These are phyloP conservation scores for Ascocoryne sarcoides DNA, from an alignment of 2,329 filamentous ascomycete species.

Conservation along the genomic window DNA sequence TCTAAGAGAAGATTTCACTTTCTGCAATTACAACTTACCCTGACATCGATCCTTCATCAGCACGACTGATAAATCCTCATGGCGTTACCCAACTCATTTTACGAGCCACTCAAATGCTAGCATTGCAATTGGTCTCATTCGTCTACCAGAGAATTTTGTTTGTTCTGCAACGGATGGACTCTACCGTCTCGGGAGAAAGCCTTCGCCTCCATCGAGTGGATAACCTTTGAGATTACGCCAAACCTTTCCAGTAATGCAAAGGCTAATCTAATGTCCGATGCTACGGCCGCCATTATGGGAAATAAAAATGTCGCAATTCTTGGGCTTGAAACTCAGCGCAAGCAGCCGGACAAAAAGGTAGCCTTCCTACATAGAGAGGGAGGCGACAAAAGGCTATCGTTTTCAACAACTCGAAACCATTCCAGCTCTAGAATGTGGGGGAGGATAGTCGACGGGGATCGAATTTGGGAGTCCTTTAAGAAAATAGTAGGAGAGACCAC, in stretches of 20 bases:
- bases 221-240: neutral
- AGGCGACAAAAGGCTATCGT: too few relatives aligned
- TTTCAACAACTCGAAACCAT: too few relatives aligned
- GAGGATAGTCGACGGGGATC: too few relatives aligned
- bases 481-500: too few relatives aligned
- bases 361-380: neutral
- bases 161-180: conserved; percentile 2
- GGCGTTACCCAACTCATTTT: too few relatives aligned
- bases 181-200: neutral
- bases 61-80: too few relatives aligned
- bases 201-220: neutral
- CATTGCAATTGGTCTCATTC: neutral
- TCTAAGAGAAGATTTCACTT: too few relatives aligned
- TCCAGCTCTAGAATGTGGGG: too few relatives aligned
- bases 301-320: neutral
- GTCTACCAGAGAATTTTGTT: neutral
- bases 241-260: neutral
- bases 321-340: neutral
- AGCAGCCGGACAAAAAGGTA: neutral
- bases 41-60: too few relatives aligned
- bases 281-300: neutral
- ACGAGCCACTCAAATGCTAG: conserved; percentile 1
- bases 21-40: too few relatives aligned
- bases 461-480: too few relatives aligned
- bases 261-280: neutral